Conservation (phyloP, 305 asterid genomes). For the Salvia sclarea region DNA sequence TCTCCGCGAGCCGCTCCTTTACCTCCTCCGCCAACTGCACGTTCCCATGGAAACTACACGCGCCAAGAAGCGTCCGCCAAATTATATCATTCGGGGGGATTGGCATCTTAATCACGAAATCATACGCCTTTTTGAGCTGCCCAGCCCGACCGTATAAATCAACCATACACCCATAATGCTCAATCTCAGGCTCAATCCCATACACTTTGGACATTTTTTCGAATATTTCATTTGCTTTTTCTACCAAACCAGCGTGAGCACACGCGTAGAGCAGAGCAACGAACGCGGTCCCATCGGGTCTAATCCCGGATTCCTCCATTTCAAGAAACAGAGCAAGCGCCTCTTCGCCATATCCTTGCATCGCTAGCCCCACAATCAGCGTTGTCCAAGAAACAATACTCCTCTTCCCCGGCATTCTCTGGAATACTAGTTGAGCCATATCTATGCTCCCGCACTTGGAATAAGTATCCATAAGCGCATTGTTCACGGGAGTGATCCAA, state of each 20-base stretch:
- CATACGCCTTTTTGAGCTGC: constrained; percentile 54
- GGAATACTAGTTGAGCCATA: constrained; percentile 68
- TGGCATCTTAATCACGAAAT: constrained; percentile 61
- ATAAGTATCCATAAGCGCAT: constrained; percentile 78
- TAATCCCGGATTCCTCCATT: constrained; percentile 62
- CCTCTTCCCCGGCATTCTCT: constrained; percentile 58
- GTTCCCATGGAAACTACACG: constrained; percentile 71
- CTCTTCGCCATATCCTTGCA: constrained; percentile 77
- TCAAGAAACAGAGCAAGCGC: constrained; percentile 54
- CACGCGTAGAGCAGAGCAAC: constrained; percentile 73
- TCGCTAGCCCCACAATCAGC: constrained; percentile 67
- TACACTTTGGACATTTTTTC: constrained; percentile 55
- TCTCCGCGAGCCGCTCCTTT: constrained; percentile 51
- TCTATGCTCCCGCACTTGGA: constrained; percentile 69
- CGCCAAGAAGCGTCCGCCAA: constrained; percentile 90
- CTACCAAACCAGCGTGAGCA: constrained; percentile 77
- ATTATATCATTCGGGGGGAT: constrained; percentile 63
- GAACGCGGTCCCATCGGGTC: constrained; percentile 62
- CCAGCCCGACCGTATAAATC: constrained; percentile 85
- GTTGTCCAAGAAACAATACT: constrained; percentile 75
- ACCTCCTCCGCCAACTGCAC: constrained; percentile 63
- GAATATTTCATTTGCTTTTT: constrained; percentile 55
- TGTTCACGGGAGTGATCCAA: constrained; percentile 67
- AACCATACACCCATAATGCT: constrained; percentile 92
- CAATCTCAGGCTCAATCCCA: constrained; percentile 55